Percentiles rank a stretch among this genome's conserved stretches.
phyloP scores from a whole-genome alignment of 331 rosid species.

The Stylosanthes scabra region DNA sequence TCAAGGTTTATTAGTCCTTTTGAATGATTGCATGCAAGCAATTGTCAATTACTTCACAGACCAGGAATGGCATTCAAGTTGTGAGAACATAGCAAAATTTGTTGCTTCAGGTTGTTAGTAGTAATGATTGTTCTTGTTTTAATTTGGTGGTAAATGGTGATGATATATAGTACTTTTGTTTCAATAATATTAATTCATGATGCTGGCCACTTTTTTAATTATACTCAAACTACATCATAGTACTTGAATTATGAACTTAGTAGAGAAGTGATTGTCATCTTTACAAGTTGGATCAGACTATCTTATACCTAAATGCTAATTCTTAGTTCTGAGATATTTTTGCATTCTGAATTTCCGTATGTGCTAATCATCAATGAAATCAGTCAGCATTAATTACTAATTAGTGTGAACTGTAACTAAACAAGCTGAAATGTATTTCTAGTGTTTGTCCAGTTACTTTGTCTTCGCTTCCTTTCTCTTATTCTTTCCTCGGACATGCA shows the following conservation, averaged over 20 bases:
- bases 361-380: background rate
- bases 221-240: no score
- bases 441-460: conserved; percentile 19
- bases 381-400: no score
- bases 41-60: conserved; percentile 77
- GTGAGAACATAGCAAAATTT: conserved; percentile 80
- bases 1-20: conserved; percentile 69
- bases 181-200: no score
- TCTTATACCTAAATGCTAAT: background rate
- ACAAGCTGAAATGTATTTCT: background rate
- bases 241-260: no score
- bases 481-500: conserved; percentile 29
- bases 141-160: background rate
- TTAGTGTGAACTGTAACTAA: conserved; percentile 2
- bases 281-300: background rate
- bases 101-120: conserved; percentile 74
- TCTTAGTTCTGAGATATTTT: background rate
- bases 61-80: conserved; percentile 73
- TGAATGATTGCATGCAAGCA: conserved; percentile 74
- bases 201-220: no score
- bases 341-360: conserved; percentile 27
- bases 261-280: no score
- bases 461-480: background rate
- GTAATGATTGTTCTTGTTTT: conserved; percentile 22
- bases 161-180: background rate